Evolutionary conservation across 805 yeast genomes (phyloP), one percentile per base, ranked within the genome.

Genomic region (Scheffersomyces stipitis): DNA sequence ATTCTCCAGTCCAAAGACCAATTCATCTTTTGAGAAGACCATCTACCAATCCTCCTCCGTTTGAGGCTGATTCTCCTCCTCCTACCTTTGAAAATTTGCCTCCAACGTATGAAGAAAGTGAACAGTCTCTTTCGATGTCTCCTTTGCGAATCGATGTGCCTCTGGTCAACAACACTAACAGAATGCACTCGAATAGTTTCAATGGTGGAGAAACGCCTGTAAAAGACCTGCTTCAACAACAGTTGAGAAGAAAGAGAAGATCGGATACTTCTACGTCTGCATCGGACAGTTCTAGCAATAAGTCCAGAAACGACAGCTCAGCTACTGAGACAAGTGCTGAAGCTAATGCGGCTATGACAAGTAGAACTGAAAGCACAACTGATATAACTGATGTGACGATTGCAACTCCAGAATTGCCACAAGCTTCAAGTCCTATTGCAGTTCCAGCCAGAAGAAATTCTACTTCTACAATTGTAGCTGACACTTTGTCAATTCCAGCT

Each of bases 1-100:
- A 59, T 8, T 52, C 64, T 4, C 64, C 73, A 23, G 22, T 54
- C 5, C 47, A 44, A 26, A 47, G 83, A 23, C 85, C 87, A 0
- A 71, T 80, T 17, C 77, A 75, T 48, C 53, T 76, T 15, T 52
- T 75, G 7, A 62, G 85, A 34, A 63, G 69, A 45, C 86, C 84
- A 13, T 69, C 80, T 4, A 49, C 66, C 26, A 78, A 78, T 27
- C 87, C 87, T 3, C 88, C 87, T 1, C 76, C 86, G 4, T 81
- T 83, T 43, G 76, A 52, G 14, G 58, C 57, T 3, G 53, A 45
- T 23, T 27, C 35, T 12, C 34, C 49, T 4, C 57, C 60, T 1
- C 54, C 51, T 4, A 17, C 42, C 13, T 40, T 34, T 28, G 28
- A 33, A 23, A 22, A 36, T 36, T 35, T 33, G 3, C 68, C 68